These are phyloP conservation scores for Dictyostelium citrinum DNA, from an alignment of 78 protist genomes.

Conservation along the genomic window DNA sequence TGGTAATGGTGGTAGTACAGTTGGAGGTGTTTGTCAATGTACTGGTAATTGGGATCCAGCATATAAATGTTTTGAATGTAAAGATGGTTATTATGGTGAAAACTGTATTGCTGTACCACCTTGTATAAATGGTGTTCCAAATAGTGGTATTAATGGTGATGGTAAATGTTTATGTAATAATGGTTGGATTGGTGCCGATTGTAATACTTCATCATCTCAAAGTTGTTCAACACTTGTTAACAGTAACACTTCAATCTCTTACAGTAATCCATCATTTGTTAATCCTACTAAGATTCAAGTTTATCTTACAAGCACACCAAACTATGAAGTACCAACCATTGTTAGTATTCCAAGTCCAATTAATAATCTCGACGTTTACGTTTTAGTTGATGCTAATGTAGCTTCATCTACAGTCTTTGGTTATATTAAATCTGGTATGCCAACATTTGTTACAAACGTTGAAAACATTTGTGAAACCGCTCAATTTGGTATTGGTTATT, in stretches of 20 bases:
- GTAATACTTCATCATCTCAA: neutral
- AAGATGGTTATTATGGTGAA: constrained; percentile 10
- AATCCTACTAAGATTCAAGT: constrained; percentile 11
- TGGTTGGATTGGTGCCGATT: constrained; percentile 37
- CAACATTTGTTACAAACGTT: neutral
- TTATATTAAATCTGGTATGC: neutral
- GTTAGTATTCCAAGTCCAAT: neutral
- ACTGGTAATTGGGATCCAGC: neutral
- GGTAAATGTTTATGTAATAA: constrained; percentile 48
- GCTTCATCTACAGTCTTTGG: neutral
- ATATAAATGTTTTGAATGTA: constrained; percentile 16
- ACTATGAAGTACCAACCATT: neutral
- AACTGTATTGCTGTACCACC: neutral
- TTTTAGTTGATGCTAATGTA: constrained; percentile 3
- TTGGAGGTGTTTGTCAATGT: neutral
- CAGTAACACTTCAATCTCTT: neutral
- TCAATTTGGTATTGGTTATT: neutral
- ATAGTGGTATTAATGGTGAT: constrained; percentile 13
- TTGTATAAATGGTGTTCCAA: constrained; percentile 25
- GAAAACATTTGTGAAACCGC: neutral
- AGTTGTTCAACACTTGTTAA: neutral
- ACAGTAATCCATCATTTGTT: neutral
- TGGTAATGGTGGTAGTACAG: constrained; percentile 12
- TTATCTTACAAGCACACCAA: neutral
- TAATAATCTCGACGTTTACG: neutral